Percentiles rank a stretch among this genome's conserved stretches.
These are phyloP conservation scores for Pyracantha coccinea DNA, from an alignment of 331 rosid genomes.

Conservation along the genomic window DNA sequence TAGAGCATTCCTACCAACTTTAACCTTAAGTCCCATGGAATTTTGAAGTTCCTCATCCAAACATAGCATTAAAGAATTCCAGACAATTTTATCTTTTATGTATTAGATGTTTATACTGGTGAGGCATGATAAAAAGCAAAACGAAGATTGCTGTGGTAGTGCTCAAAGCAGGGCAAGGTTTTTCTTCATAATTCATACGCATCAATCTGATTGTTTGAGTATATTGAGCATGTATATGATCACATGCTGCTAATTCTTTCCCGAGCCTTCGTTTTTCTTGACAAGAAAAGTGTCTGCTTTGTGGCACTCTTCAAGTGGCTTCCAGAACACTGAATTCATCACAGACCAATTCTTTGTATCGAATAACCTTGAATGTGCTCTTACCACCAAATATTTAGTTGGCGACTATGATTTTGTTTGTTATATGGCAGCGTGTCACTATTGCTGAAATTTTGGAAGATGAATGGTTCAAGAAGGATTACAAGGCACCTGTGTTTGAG, in stretches of 20 bases:
- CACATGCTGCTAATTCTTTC: too few relatives aligned
- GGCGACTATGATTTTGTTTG: slow-evolving; percentile 1
- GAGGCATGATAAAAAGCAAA: too few relatives aligned
- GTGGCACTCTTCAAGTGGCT: not conserved
- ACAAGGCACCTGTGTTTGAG: slow-evolving; percentile 73
- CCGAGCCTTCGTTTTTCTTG: too few relatives aligned
- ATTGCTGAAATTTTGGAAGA: slow-evolving; percentile 68
- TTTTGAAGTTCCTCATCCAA: too few relatives aligned
- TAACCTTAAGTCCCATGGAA: too few relatives aligned
- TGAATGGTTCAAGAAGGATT: slow-evolving; percentile 92
- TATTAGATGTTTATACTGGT: too few relatives aligned
- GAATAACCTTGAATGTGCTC: not conserved
- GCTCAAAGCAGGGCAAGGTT: too few relatives aligned
- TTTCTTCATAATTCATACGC: not conserved
- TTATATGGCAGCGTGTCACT: slow-evolving; percentile 72
- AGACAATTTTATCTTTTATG: too few relatives aligned
- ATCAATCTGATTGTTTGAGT: not conserved
- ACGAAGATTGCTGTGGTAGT: too few relatives aligned
- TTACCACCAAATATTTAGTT: not conserved
- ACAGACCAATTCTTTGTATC: not conserved
- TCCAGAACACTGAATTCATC: not conserved
- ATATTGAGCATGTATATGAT: not conserved
- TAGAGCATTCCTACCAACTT: too few relatives aligned
- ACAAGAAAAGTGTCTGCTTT: too few relatives aligned
- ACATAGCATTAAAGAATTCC: too few relatives aligned